These are phyloP conservation scores for Arthrobotrys sphaeroides DNA, from an alignment of 2,329 filamentous ascomycete species.

Conservation along the genomic window DNA sequence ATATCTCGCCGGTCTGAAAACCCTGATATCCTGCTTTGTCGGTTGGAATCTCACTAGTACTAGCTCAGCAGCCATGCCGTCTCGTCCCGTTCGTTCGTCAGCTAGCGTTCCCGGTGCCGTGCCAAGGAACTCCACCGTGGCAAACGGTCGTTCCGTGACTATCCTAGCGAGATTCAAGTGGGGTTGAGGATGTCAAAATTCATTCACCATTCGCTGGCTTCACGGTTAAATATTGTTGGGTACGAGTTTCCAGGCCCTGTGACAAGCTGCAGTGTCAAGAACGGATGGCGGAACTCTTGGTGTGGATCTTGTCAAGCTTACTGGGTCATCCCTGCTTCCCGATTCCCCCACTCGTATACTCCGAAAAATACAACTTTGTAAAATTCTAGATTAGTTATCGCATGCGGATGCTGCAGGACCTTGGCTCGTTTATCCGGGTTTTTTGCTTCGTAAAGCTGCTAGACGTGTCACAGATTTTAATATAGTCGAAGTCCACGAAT, in stretches of 20 bases:
- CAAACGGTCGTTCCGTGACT: not conserved
- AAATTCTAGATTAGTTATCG: not conserved
- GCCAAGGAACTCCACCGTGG: not conserved
- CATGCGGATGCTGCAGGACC: too few relatives aligned
- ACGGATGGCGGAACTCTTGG: not conserved
- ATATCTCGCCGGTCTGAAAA: too few relatives aligned
- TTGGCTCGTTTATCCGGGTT: not conserved
- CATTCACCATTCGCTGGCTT: not conserved
- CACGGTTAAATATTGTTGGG: not conserved
- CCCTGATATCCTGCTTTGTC: too few relatives aligned
- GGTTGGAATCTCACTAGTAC: too few relatives aligned
- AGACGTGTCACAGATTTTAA: not conserved
- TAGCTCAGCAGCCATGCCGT: not conserved
- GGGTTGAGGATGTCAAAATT: not conserved
- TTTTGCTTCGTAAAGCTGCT: not conserved
- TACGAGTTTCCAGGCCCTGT: not conserved
- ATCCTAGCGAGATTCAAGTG: not conserved
- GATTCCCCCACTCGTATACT: constrained; percentile 10
- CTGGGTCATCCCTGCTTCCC: not conserved
- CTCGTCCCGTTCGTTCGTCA: constrained; percentile 2
- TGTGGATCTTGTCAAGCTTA: not conserved
- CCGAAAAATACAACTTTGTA: not conserved
- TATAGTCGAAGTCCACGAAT: not conserved
- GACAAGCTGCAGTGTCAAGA: not conserved
- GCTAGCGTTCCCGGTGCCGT: not conserved